Evolutionary conservation across 2,329 filamentous ascomycete genomes (phyloP).

Genomic region (Cladosporium cucumerinum): DNA sequence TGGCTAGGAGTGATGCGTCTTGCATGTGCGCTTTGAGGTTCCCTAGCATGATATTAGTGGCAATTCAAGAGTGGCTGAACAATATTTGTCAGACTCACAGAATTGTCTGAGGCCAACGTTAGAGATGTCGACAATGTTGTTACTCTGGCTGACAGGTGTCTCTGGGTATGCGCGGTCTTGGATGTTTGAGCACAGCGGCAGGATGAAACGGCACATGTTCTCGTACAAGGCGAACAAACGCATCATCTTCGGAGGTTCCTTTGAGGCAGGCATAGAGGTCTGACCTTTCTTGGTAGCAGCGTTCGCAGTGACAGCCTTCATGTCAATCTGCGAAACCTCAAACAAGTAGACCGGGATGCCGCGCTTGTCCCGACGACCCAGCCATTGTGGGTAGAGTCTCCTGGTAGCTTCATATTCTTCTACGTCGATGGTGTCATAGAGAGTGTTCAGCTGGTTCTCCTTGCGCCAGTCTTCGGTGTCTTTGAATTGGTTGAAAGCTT

Average conservation of each 20-base stretch:
- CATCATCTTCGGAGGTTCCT: conserved; percentile 70
- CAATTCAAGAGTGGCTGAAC: too few species aligned
- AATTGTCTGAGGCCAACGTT: conserved; percentile 88
- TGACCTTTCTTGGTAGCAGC: conserved; percentile 62
- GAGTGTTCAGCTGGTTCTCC: conserved; percentile 70
- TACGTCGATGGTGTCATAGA: conserved; percentile 84
- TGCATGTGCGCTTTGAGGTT: conserved; percentile 93
- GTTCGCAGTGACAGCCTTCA: conserved; percentile 75
- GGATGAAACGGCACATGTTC: conserved; percentile 80
- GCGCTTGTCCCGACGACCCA: conserved; percentile 80
- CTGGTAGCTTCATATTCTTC: conserved; percentile 79
- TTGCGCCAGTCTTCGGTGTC: conserved; percentile 85
- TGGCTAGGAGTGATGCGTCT: conserved; percentile 80
- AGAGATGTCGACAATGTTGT: conserved; percentile 91
- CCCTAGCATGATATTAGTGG: conserved; percentile 51
- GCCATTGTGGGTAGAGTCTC: conserved; percentile 89
- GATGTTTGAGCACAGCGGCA: conserved; percentile 79
- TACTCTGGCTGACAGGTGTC: conserved; percentile 87
- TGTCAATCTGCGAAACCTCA: conserved; percentile 78
- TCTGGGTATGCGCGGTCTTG: conserved; percentile 66
- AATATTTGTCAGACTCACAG: conserved; percentile 16
- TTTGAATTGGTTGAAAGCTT: conserved; percentile 79
- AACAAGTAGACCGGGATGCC: conserved; percentile 92
- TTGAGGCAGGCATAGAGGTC: conserved; percentile 51
- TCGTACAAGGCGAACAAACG: conserved; percentile 92